Evolutionary conservation across 371 early-diverging fungal species (phyloP).

Genomic region (Syncephalastrum sp.): DNA sequence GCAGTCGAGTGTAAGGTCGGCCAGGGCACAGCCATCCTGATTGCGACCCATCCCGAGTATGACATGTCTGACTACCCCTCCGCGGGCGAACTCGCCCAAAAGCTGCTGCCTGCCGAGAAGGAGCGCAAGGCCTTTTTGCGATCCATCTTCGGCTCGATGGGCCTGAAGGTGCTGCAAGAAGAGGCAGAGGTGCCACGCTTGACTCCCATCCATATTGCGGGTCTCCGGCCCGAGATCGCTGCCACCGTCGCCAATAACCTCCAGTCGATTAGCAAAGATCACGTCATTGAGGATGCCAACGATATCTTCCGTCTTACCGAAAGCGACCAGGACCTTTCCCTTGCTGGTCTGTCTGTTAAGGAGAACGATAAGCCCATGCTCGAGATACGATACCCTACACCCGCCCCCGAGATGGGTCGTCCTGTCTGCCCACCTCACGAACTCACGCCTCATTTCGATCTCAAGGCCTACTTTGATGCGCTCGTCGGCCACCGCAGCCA

Average conservation of each 20-base stretch:
- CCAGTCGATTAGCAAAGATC: slow-evolving; percentile 15
- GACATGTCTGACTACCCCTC: slow-evolving; percentile 41
- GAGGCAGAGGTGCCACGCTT: slow-evolving; percentile 29
- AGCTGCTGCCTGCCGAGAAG: slow-evolving; percentile 17
- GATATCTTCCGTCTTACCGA: slow-evolving; percentile 36
- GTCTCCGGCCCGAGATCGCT: slow-evolving; percentile 31
- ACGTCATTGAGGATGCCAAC: slow-evolving; percentile 30
- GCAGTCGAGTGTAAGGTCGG: slow-evolving; percentile 61
- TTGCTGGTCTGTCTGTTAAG: neutral
- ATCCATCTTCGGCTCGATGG: slow-evolving; percentile 51
- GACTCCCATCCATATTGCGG: slow-evolving; percentile 59
- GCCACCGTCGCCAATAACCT: slow-evolving; percentile 18
- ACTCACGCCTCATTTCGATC: slow-evolving; percentile 44
- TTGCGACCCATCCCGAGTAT: slow-evolving; percentile 78
- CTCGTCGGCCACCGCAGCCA: slow-evolving; percentile 23
- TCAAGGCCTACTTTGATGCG: slow-evolving; percentile 37
- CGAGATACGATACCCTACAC: slow-evolving; percentile 11
- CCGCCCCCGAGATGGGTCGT: slow-evolving; percentile 4
- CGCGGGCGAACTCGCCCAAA: neutral
- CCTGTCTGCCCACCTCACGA: slow-evolving; percentile 23
- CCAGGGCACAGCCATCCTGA: slow-evolving; percentile 63
- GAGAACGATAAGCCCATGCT: slow-evolving; percentile 4
- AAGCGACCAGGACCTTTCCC: neutral
- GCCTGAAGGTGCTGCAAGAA: slow-evolving; percentile 42
- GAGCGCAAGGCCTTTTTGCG: slow-evolving; percentile 48